These are phyloP conservation scores for Solanum tarapatanum DNA, from an alignment of 257 asterid species.

Conservation along the genomic window DNA sequence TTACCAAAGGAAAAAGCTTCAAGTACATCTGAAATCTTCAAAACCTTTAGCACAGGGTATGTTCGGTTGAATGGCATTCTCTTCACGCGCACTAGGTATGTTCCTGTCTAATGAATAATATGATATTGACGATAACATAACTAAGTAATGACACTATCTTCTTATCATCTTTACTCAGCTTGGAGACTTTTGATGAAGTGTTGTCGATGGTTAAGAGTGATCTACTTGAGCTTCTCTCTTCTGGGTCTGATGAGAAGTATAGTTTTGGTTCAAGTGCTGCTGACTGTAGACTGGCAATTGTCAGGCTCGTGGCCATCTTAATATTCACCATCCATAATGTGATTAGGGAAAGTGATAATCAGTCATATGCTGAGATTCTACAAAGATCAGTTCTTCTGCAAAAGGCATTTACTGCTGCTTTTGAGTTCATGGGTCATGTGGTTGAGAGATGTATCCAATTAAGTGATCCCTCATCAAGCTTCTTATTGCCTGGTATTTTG, in stretches of 20 bases:
- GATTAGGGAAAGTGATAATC: slow-evolving; percentile 63
- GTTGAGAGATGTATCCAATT: slow-evolving; percentile 73
- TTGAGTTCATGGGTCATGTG: slow-evolving; percentile 73
- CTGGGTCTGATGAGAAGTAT: slow-evolving; percentile 55
- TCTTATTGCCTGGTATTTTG: slow-evolving; percentile 76
- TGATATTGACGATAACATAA: neutral
- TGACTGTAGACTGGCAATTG: slow-evolving; percentile 58
- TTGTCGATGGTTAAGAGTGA: slow-evolving; percentile 53
- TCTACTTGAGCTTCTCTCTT: slow-evolving; percentile 63
- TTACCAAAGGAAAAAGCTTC: slow-evolving; percentile 34
- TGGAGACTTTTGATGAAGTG: slow-evolving; percentile 82
- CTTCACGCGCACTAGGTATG: slow-evolving; percentile 89
- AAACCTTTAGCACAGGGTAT: slow-evolving; percentile 52
- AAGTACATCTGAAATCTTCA: slow-evolving; percentile 31
- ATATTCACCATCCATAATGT: slow-evolving; percentile 79
- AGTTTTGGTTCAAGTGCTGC: slow-evolving; percentile 59
- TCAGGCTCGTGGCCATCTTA: slow-evolving; percentile 69
- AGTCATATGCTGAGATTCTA: slow-evolving; percentile 84
- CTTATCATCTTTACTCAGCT: slow-evolving; percentile 35
- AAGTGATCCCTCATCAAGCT: slow-evolving; percentile 70
- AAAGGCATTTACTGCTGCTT: slow-evolving; percentile 68
- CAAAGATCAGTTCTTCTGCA: slow-evolving; percentile 88
- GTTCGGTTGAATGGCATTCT: slow-evolving; percentile 80
- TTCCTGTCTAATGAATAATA: neutral
- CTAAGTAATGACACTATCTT: neutral